Evolutionary conservation across 2,329 filamentous ascomycete species (phyloP).

Genomic region (Zymoseptoria tritici): DNA sequence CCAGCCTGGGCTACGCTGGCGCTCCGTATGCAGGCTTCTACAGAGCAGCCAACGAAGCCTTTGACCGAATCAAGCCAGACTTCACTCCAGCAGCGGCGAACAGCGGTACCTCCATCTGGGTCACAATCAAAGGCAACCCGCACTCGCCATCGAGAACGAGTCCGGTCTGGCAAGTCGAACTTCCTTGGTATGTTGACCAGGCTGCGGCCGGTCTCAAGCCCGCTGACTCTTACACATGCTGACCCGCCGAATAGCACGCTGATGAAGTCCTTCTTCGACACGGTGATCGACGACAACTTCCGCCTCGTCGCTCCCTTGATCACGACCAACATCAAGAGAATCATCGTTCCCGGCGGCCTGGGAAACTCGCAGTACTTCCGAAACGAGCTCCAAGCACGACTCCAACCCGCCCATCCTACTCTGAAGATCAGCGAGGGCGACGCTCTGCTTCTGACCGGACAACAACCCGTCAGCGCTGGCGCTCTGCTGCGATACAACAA

Average conservation of each 20-base stretch:
- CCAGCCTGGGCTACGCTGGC: not conserved
- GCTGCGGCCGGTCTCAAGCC: too few relatives aligned
- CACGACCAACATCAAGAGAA: not conserved
- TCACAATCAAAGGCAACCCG: too few relatives aligned
- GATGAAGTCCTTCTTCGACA: not conserved
- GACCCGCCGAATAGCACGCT: too few relatives aligned
- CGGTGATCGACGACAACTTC: not conserved
- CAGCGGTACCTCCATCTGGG: too few relatives aligned
- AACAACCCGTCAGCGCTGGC: not conserved
- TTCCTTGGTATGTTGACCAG: not conserved
- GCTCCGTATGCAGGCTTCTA: not conserved
- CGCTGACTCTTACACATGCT: too few relatives aligned
- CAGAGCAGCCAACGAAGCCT: not conserved
- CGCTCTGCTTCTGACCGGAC: not conserved
- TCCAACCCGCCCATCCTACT: not conserved
- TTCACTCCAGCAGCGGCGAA: too few relatives aligned
- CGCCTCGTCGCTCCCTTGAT: not conserved
- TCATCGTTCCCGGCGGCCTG: not conserved
- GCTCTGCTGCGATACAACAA: not conserved
- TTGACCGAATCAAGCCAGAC: not conserved
- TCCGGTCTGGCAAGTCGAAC: not conserved
- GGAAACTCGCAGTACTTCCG: not conserved
- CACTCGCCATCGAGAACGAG: too few relatives aligned
- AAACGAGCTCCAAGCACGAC: not conserved
- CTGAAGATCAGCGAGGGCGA: not conserved